A percentile compares a stretch with the other conserved stretches of the same genome.
Evolutionary conservation across 179 eudicot species (phyloP).

Genomic region (Silene coronaria): DNA sequence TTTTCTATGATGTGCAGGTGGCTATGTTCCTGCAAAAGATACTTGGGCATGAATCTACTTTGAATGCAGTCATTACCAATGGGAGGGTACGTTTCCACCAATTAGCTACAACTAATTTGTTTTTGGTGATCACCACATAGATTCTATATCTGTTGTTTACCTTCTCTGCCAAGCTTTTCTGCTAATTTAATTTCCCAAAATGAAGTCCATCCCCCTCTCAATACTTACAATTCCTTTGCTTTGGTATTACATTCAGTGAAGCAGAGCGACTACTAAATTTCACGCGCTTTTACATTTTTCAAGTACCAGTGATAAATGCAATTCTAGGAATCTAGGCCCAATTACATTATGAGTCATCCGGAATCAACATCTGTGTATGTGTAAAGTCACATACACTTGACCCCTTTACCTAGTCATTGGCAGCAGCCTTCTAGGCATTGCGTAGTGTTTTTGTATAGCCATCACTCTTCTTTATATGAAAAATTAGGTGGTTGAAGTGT

Average conservation of each 20-base stretch:
- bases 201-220: background rate
- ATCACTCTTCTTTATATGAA: slow-evolving; percentile 2
- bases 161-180: background rate
- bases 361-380: background rate
- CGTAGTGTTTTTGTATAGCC: background rate
- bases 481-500: background rate
- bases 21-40: slow-evolving; percentile 54
- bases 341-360: background rate
- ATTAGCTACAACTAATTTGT: background rate
- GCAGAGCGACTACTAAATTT: background rate
- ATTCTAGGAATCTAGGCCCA: too few species aligned
- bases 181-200: background rate
- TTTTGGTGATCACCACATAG: background rate
- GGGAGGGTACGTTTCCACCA: slow-evolving; percentile 69
- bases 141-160: background rate
- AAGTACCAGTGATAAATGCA: background rate
- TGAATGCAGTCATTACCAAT: slow-evolving; percentile 85
- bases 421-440: background rate
- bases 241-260: background rate
- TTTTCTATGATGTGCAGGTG: slow-evolving; percentile 46
- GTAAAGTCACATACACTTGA: background rate
- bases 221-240: background rate
- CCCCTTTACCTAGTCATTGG: background rate
- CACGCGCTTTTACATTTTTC: background rate
- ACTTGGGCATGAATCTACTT: slow-evolving; percentile 52